Conservation (phyloP, 352 stramenopile species). For the Lagenidium sp. region DNA sequence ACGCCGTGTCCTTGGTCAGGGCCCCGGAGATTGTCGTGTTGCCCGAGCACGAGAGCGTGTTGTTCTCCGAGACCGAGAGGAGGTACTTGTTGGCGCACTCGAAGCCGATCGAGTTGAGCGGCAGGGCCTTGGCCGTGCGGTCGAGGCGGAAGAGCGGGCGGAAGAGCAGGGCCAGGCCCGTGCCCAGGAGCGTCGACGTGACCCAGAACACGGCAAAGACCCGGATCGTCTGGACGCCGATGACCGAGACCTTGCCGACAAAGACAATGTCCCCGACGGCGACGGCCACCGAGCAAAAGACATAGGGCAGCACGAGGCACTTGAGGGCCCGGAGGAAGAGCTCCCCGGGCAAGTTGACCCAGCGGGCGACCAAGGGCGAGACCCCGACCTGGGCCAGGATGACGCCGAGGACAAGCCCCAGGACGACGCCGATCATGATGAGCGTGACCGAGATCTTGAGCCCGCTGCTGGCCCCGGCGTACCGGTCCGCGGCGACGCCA, state of each 20-base stretch:
- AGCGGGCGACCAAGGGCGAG: constrained; percentile 28
- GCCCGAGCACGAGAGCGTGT: constrained; percentile 2
- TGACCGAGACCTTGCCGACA: constrained; percentile 58
- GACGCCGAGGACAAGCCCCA: constrained; percentile 44
- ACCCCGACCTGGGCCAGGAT: constrained; percentile 31
- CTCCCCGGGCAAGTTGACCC: constrained; percentile 62
- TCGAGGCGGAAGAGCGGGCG: constrained; percentile 38
- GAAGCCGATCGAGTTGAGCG: constrained; percentile 29
- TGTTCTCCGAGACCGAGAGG: constrained; percentile 11
- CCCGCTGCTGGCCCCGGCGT: constrained; percentile 34
- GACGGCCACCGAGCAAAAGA: constrained; percentile 74
- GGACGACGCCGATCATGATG: constrained; percentile 37
- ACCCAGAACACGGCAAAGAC: constrained; percentile 57
- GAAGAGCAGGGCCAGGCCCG: constrained; percentile 47
- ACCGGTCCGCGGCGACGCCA: constrained; percentile 18
- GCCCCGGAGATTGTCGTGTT: not conserved
- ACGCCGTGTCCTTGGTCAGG: constrained; percentile 11
- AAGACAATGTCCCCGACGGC: constrained; percentile 70
- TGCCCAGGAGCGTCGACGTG: constrained; percentile 31
- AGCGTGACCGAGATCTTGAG: constrained; percentile 39
- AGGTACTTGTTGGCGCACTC: constrained; percentile 35
- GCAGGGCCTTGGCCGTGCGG: not conserved
- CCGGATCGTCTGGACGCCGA: constrained; percentile 52
- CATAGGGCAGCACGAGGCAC: constrained; percentile 68
- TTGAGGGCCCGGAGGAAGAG: constrained; percentile 72